A percentile compares a stretch with the other conserved stretches of the same genome.
Conservation (phyloP, 805 yeast species). For the Candida incommunis region DNA sequence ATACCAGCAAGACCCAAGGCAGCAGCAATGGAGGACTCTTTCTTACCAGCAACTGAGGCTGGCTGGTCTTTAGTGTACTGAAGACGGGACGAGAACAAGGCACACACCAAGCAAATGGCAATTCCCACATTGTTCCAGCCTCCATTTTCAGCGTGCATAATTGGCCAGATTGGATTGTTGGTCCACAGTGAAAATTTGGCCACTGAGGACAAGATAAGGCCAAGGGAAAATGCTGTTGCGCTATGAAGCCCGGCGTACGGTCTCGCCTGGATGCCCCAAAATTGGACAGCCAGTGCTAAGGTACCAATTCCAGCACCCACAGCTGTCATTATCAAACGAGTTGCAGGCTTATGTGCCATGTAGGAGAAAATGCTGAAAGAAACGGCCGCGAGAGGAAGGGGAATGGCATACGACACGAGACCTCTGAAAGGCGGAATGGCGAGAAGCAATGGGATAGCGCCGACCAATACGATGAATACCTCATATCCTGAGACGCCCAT, state of each 20-base stretch:
- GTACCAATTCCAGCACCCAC: slow-evolving; percentile 52
- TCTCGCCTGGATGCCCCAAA: slow-evolving; percentile 25
- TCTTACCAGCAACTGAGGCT: slow-evolving; percentile 12
- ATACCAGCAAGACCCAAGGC: slow-evolving; percentile 66
- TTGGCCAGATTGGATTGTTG: slow-evolving; percentile 94
- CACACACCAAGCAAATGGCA: slow-evolving; percentile 45
- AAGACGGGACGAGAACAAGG: slow-evolving; percentile 41
- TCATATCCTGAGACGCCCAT: slow-evolving; percentile 97
- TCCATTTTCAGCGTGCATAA: slow-evolving; percentile 72
- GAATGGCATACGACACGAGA: slow-evolving; percentile 32
- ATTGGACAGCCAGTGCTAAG: slow-evolving; percentile 43
- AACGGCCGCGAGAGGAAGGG: slow-evolving; percentile 38
- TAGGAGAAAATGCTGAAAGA: slow-evolving; percentile 66
- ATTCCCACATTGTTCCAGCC: slow-evolving; percentile 71
- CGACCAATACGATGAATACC: slow-evolving; percentile 42
- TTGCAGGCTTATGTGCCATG: slow-evolving; percentile 50
- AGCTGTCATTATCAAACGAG: slow-evolving; percentile 50
- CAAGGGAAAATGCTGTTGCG: slow-evolving; percentile 47
- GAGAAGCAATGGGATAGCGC: slow-evolving; percentile 44
- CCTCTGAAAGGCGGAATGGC: slow-evolving; percentile 30
- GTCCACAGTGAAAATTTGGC: slow-evolving; percentile 65
- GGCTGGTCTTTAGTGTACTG: slow-evolving; percentile 10
- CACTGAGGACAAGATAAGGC: slow-evolving; percentile 59
- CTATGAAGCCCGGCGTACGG: slow-evolving; percentile 26
- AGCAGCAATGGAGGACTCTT: slow-evolving; percentile 27